These are phyloP conservation scores for Larix kaempferi DNA, from an alignment of 75 land plant species.

Conservation along the genomic window DNA sequence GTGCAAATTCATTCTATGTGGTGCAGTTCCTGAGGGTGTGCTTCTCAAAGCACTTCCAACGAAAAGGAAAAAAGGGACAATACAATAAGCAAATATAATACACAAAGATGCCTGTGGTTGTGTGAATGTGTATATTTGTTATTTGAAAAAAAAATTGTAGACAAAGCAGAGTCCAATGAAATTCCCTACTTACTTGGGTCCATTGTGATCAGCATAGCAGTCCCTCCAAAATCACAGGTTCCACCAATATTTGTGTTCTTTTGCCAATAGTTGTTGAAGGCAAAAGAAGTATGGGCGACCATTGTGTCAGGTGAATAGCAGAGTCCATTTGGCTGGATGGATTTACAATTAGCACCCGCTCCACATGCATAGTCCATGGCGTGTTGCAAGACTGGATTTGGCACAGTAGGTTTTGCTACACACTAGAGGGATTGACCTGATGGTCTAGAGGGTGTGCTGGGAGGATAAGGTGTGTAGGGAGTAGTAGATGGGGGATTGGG, in stretches of 20 bases:
- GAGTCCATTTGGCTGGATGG: conserved; percentile 34
- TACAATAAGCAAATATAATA: too few species aligned
- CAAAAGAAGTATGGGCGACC: conserved; percentile 68
- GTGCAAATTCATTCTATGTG: too few species aligned
- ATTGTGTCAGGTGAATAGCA: conserved; percentile 62
- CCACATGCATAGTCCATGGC: conserved; percentile 80
- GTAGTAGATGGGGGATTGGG: conserved; percentile 8
- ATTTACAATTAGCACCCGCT: conserved; percentile 45
- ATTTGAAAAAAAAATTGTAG: too few species aligned
- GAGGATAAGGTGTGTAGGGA: not conserved
- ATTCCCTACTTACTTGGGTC: conserved; percentile 55
- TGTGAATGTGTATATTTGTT: too few species aligned
- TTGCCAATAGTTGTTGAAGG: conserved; percentile 82
- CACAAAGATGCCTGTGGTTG: too few species aligned
- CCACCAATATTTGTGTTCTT: conserved; percentile 37
- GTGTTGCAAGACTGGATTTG: conserved; percentile 59
- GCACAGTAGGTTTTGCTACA: conserved; percentile 75
- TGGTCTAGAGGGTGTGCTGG: too few species aligned
- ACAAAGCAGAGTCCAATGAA: too few species aligned
- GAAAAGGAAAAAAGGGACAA: too few species aligned
- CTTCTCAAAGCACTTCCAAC: too few species aligned
- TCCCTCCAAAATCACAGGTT: conserved; percentile 72
- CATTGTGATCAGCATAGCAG: conserved; percentile 50
- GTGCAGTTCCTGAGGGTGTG: too few species aligned
- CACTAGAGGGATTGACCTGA: conserved; percentile 45